A percentile compares a stretch with the other conserved stretches of the same genome.
Conservation (phyloP, 176 grass and related monocot genomes). For the Bolboschoenus planiculmis region DNA sequence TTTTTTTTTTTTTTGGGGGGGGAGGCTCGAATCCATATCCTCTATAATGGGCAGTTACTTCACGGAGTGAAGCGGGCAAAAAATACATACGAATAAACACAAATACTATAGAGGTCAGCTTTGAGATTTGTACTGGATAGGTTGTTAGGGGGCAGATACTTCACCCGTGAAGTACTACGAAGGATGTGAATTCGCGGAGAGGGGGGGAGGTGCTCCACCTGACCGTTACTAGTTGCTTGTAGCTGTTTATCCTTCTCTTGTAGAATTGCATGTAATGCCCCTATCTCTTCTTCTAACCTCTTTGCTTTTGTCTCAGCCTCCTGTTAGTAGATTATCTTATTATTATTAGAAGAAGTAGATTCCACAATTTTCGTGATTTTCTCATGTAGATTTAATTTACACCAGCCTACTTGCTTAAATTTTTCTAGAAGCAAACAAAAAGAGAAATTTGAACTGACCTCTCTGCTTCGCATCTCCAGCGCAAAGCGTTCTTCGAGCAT, state of each 20-base stretch:
- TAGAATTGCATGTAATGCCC: neutral
- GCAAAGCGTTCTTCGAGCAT: neutral
- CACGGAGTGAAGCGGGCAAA: too few species aligned
- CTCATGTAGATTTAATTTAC: neutral
- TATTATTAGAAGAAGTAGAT: neutral
- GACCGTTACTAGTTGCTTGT: neutral
- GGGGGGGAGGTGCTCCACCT: too few species aligned
- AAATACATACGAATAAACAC: too few species aligned
- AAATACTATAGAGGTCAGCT: too few species aligned
- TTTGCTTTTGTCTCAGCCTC: constrained; percentile 8
- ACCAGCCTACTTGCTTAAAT: neutral
- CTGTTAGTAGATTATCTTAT: neutral
- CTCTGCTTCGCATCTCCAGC: neutral
- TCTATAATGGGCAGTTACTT: too few species aligned
- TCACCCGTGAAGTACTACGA: too few species aligned
- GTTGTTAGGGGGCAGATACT: too few species aligned
- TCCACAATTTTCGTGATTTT: neutral
- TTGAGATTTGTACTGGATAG: too few species aligned
- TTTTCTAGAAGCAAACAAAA: neutral
- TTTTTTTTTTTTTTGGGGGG: too few species aligned
- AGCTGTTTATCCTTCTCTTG: constrained; percentile 10
- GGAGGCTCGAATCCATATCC: too few species aligned
- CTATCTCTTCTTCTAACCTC: constrained; percentile 7
- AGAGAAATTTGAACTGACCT: neutral
- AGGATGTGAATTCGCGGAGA: too few species aligned